Base-by-base conservation (phyloP, 2,329 filamentous ascomycete genomes). In the Aspergillus aculeatinus region DNA sequence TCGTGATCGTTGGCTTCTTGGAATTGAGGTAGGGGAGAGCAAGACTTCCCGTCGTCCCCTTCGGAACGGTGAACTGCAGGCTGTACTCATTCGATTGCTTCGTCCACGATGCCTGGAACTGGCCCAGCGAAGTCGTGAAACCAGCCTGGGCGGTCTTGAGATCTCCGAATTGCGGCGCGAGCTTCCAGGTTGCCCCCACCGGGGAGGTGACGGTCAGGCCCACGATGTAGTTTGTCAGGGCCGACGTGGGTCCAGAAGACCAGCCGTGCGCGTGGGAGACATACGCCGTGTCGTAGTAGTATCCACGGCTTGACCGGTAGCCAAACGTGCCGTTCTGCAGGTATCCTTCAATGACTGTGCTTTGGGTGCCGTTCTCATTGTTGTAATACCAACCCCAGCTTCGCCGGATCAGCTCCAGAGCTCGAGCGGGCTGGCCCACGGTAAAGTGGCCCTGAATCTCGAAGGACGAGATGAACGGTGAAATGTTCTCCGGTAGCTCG, bases 371-470 rank as follows among this genome's bases (percentile, higher is more conserved):
- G 63, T 84, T 81, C 1, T 80, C 78, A 60, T 86, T 80, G 60
- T 81, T 76, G 16, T 85, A 72, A 64, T 87, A 87, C 83, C 83
- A 86, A 11, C 85, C 85, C 85, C 85, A 88, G 52, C 77, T 79
- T 9, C 74, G 74, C 5, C 84, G 81, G 33, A 87, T 82, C 16
- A 88, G 78, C 11, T 83, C 77, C 0, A 88, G 72, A 0, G 85
- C 84, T 39, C 85, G 81, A 7, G 73, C 68, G 1, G 84, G 69
- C 59, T 80, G 76, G 0, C 79, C 76, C 0, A 79, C 79, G 0
- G 75, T 70, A 5, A 87, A 74, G 64, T 87, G 85, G 1, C 79
- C 85, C 68, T 84, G 82, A 27, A 88, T 77, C 66, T 88, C 85
- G 64, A 87, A 82, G 14, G 80, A 83, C 9, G 81, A 81, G 55